These are phyloP conservation scores for Chaetomium cochliodes DNA, from an alignment of 495 filamentous ascomycete species.

Conservation along the genomic window DNA sequence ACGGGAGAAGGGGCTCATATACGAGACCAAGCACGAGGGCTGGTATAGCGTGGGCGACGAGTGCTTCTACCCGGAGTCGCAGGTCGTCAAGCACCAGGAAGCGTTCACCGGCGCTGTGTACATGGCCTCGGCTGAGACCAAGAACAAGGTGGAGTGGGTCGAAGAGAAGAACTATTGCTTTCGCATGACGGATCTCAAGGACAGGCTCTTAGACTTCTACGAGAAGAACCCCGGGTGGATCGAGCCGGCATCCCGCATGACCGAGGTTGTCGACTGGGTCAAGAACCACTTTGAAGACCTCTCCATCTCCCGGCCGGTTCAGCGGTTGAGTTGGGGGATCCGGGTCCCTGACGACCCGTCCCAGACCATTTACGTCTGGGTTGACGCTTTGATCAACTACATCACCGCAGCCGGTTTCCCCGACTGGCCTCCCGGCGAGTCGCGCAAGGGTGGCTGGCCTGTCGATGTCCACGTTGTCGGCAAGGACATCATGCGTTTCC, in stretches of 20 bases:
- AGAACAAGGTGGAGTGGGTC: conserved; percentile 89
- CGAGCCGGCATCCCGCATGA: conserved; percentile 62
- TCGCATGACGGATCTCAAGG: conserved; percentile 75
- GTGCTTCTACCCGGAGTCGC: conserved; percentile 81
- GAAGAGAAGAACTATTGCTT: conserved; percentile 97
- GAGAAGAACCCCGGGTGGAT: conserved; percentile 68
- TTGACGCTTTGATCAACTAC: conserved; percentile 94
- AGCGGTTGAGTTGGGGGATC: conserved; percentile 85
- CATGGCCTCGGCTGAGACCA: conserved; percentile 83
- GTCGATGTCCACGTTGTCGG: conserved; percentile 89
- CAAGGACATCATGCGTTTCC: conserved; percentile 95
- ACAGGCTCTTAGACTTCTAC: conserved; percentile 76
- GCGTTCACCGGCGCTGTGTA: conserved; percentile 76
- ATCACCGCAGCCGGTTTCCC: conserved; percentile 85
- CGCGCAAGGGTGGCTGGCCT: conserved; percentile 69
- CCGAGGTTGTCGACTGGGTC: conserved; percentile 67
- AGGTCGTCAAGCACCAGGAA: conserved; percentile 71
- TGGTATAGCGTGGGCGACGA: conserved; percentile 98
- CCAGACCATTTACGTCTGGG: conserved; percentile 97
- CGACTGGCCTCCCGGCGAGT: conserved; percentile 59
- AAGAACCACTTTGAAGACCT: conserved; percentile 74
- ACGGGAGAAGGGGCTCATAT: conserved; percentile 73
- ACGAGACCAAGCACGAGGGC: conserved; percentile 80
- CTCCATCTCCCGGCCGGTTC: conserved; percentile 78
- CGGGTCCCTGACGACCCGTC: conserved; percentile 76